Evolutionary conservation across 768 basidiomycete genomes (phyloP), one percentile per base, ranked within the genome.

Genomic region (Pleurotus citrinopileatus): DNA sequence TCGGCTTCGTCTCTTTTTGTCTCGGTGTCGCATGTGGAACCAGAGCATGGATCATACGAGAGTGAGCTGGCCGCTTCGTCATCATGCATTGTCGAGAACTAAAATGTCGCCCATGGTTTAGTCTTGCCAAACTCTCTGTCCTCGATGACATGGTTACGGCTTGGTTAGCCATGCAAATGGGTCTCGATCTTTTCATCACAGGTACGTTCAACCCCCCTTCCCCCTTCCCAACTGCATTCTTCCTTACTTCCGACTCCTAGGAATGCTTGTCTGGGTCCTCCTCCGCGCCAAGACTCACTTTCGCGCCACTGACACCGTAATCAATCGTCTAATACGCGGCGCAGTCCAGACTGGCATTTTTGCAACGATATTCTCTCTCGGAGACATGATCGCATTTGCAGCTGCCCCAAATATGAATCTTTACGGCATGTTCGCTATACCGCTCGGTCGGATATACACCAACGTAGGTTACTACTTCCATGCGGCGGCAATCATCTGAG

Each of bases 381-480:
- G 66, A 6, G 61, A 67, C 23, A 56, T 77, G 6, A 59, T 74
- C 19, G 55, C 63, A 0, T 72, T 71, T 57, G 9, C 65, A 4
- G 42, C 53, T 19, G 55, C 62, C 12, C 65, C 66, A 1, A 57
- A 55, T 8, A 68, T 71, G 2, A 70, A 66, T 29, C 42, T 71
- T 1, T 75, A 69, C 34, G 60, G 64, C 20, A 67, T 76, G 62
- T 76, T 78, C 42, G 64, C 68, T 3, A 62, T 74, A 8, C 69
- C 74, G 0, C 60, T 75, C 20, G 72, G 75, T 20, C 71, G 74
- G 15, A 65, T 78, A 42, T 77, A 77, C 54, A 71, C 73, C 0
- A 71, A 69, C 37, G 76, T 75, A 45, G 51, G 71, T 54, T 3
- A 20, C 17, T 25, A 23, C 37, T 36, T 19, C 1, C 25, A 26